Conservation (phyloP, 306 rosid genomes). For the Astragalus membranaceus region DNA sequence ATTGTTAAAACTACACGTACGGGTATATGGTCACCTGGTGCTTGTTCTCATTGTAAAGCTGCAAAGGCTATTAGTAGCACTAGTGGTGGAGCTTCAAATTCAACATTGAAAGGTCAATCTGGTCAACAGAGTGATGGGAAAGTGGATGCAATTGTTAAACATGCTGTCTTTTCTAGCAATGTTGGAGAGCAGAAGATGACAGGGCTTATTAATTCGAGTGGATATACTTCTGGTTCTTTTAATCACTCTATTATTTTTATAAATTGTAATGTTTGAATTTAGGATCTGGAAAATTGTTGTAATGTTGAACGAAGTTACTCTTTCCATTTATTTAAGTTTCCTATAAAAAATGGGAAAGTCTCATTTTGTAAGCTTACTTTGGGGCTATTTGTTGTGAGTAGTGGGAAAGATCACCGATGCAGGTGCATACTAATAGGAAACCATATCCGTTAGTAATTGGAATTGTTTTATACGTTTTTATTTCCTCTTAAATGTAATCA, state of each 20-base stretch:
- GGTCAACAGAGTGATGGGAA: neutral
- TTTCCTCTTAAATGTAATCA: too few relatives aligned
- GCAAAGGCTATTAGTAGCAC: neutral
- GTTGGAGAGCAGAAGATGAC: slow-evolving; percentile 6
- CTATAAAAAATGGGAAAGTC: too few relatives aligned
- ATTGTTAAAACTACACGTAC: neutral
- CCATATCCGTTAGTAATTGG: too few relatives aligned
- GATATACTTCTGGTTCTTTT: slow-evolving; percentile 17
- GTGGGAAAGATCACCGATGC: too few relatives aligned
- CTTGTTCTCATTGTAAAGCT: slow-evolving; percentile 15
- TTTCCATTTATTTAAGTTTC: too few relatives aligned
- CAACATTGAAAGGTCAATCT: neutral
- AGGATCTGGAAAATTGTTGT: neutral
- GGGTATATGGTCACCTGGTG: slow-evolving; percentile 10
- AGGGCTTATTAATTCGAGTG: slow-evolving; percentile 23
- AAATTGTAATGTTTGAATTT: slow-evolving; percentile 12
- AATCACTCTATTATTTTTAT: slow-evolving; percentile 22
- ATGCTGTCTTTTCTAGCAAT: neutral
- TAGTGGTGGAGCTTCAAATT: neutral
- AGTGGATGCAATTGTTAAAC: neutral
- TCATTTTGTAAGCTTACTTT: too few relatives aligned
- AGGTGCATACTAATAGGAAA: too few relatives aligned
- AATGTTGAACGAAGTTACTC: neutral
- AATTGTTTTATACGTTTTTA: too few relatives aligned
- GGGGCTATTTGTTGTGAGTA: too few relatives aligned